phyloP scores from a whole-genome alignment of 2,329 filamentous ascomycete species.

The Nigrograna mackinnonii region DNA sequence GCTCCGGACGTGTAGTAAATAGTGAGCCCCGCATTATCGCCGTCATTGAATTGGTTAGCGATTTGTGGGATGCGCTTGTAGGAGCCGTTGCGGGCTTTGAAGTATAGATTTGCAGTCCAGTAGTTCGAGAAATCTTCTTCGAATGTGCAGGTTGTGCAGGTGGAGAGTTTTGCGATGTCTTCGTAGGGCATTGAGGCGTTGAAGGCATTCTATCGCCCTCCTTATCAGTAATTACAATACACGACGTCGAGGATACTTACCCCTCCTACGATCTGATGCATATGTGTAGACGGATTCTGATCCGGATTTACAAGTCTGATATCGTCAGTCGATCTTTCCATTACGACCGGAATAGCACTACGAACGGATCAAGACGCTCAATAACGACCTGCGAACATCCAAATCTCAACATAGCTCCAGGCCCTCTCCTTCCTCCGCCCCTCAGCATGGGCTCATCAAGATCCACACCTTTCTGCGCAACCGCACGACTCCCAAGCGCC shows the following conservation, averaged over 20 bases:
- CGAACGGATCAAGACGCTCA: constrained; percentile 23
- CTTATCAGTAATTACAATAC: background rate
- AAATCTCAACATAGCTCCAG: constrained; percentile 23
- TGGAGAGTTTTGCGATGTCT: constrained; percentile 17
- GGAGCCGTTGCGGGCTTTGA: constrained; percentile 16
- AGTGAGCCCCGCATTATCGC: constrained; percentile 20
- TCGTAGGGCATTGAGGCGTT: constrained; percentile 13
- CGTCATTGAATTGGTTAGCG: constrained; percentile 23
- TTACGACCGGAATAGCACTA: background rate
- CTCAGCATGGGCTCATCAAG: constrained; percentile 20
- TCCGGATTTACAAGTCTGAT: constrained; percentile 21
- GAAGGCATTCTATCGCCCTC: constrained; percentile 16
- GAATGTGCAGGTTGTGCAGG: constrained; percentile 23
- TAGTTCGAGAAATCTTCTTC: constrained; percentile 13
- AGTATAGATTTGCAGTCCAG: constrained; percentile 20
- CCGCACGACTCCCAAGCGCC: background rate
- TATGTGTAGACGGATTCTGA: constrained; percentile 19
- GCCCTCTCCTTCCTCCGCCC: constrained; percentile 16
- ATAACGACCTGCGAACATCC: constrained; percentile 23
- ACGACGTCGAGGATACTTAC: constrained; percentile 7
- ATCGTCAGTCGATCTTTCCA: constrained; percentile 3
- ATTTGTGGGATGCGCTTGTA: constrained; percentile 17
- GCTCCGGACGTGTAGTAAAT: constrained; percentile 20
- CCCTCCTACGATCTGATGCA: constrained; percentile 23
- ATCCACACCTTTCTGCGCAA: constrained; percentile 16